Conservation (phyloP, 352 stramenopile genomes). For the Globisporangium echinulatum region DNA sequence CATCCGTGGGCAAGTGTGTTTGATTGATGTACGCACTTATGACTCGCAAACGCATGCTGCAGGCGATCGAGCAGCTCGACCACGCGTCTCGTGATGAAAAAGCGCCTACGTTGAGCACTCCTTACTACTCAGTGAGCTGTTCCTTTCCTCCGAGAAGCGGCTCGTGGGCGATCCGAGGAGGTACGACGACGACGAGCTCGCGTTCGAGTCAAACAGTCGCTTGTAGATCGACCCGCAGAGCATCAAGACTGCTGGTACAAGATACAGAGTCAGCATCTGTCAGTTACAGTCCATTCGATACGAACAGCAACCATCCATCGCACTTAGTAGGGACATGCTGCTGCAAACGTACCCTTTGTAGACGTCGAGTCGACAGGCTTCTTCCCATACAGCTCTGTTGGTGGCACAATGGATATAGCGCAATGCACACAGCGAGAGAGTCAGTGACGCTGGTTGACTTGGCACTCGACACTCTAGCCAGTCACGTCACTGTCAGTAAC, state of each 20-base stretch:
- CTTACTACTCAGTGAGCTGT: too few relatives aligned
- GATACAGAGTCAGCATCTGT: constrained; percentile 3
- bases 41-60: too few relatives aligned
- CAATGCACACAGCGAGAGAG: background rate
- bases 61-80: too few relatives aligned
- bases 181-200: constrained; percentile 23
- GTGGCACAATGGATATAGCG: background rate
- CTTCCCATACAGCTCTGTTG: constrained; percentile 60
- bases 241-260: constrained; percentile 40
- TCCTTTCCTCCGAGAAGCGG: too few relatives aligned
- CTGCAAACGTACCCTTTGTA: constrained; percentile 37
- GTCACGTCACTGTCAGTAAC: background rate
- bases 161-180: too few relatives aligned
- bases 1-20: too few relatives aligned
- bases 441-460: too few relatives aligned
- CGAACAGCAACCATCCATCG: background rate
- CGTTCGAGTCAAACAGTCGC: constrained; percentile 55
- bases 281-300: background rate
- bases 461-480: constrained; percentile 10
- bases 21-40: too few relatives aligned
- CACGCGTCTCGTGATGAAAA: too few relatives aligned
- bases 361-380: constrained; percentile 46
- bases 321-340: too few relatives aligned
- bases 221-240: constrained; percentile 71
- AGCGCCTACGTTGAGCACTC: too few relatives aligned